Percentiles rank a stretch among this genome's conserved stretches.
phyloP scores from a whole-genome alignment of 192 early-diverging fungal species.

The Linnemannia hyalina region DNA sequence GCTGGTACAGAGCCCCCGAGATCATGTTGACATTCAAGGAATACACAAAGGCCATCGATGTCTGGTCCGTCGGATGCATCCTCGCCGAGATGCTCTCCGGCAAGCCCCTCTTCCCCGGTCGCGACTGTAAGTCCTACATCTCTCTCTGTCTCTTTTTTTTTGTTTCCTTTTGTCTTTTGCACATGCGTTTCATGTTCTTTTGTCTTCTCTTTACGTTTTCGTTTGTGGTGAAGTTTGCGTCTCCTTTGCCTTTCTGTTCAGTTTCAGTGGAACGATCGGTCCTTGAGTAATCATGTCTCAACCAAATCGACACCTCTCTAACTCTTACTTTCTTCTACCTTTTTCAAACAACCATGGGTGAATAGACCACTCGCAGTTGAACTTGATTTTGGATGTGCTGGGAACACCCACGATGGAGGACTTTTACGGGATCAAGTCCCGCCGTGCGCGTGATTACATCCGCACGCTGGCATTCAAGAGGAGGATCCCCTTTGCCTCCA shows the following conservation, averaged over 20 bases:
- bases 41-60: constrained; percentile 98
- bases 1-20: constrained; percentile 96
- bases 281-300: not conserved
- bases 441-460: constrained; percentile 92
- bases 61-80: constrained; percentile 94
- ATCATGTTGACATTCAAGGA: constrained; percentile 98
- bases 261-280: no score
- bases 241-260: no score
- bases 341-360: no score
- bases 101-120: constrained; percentile 85
- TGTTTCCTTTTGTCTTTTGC: not conserved
- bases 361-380: constrained; percentile 92
- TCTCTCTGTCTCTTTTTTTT: not conserved
- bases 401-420: constrained; percentile 96
- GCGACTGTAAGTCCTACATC: constrained; percentile 67
- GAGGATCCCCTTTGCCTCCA: constrained; percentile 82
- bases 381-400: constrained; percentile 94
- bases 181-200: not conserved
- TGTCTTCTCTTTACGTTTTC: not conserved
- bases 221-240: not conserved
- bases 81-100: constrained; percentile 86
- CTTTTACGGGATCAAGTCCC: constrained; percentile 84
- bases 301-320: not conserved
- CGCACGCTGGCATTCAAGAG: constrained; percentile 88
- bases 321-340: not conserved